Percentiles rank a stretch among this genome's conserved stretches.
phyloP scores from a whole-genome alignment of 2,329 filamentous ascomycete species.

The Colletotrichum filicis region DNA sequence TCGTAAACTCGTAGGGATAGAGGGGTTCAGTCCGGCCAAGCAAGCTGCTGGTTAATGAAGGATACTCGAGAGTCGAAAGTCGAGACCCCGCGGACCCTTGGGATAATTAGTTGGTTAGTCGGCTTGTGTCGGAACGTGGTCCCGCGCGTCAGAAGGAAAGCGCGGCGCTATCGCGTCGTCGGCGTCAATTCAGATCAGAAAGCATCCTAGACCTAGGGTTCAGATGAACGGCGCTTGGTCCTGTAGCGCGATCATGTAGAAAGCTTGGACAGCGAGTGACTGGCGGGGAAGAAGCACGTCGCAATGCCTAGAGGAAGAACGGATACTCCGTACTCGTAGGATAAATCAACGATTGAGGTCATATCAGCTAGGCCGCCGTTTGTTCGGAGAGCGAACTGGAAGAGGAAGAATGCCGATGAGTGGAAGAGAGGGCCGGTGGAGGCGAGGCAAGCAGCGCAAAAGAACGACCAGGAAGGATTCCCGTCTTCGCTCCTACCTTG shows the following conservation, averaged over 20 bases:
- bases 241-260: neutral
- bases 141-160: constrained; percentile 20
- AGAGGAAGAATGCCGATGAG: constrained; percentile 15
- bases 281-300: neutral
- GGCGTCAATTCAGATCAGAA: constrained; percentile 16
- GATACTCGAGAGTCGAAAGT: neutral
- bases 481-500: constrained; percentile 19
- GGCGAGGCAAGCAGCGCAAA: neutral
- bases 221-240: constrained; percentile 1
- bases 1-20: neutral
- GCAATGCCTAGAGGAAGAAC: neutral
- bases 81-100: neutral
- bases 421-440: constrained; percentile 6
- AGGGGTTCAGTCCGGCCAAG: neutral
- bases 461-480: neutral
- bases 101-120: neutral
- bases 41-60: neutral
- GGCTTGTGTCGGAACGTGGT: constrained; percentile 10
- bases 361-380: neutral
- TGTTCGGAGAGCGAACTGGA: constrained; percentile 21
- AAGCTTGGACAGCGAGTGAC: constrained; percentile 3
- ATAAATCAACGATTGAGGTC: neutral
- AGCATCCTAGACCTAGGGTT: neutral
- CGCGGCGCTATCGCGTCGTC: constrained; percentile 23
- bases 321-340: neutral